These are phyloP conservation scores for Mycena indigotica DNA, from an alignment of 768 basidiomycete species.

Conservation along the genomic window DNA sequence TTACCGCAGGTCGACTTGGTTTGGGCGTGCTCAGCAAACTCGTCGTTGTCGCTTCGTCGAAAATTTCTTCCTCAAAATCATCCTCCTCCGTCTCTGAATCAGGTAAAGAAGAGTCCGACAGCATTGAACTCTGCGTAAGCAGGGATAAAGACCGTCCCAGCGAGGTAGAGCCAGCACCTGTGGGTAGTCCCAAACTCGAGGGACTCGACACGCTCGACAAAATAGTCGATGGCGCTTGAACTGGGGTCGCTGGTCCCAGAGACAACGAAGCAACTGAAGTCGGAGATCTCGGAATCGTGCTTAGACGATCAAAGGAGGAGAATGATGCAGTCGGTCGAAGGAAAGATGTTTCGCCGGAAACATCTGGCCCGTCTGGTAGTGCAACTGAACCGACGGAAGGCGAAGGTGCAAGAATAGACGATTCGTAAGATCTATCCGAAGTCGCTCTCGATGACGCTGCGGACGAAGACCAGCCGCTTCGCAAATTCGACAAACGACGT, in stretches of 20 bases:
- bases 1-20: constrained; percentile 30
- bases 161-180: constrained; percentile 11
- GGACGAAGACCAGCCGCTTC: constrained; percentile 46
- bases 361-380: constrained; percentile 63
- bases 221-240: constrained; percentile 1
- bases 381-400: constrained; percentile 57
- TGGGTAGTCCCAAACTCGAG: constrained; percentile 10
- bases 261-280: constrained; percentile 33
- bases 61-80: constrained; percentile 2
- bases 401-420: constrained; percentile 72
- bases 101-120: constrained; percentile 13
- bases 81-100: constrained; percentile 15
- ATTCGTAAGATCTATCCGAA: constrained; percentile 74
- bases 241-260: constrained; percentile 30
- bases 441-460: constrained; percentile 33
- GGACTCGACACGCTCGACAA: constrained; percentile 22
- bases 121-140: constrained; percentile 16
- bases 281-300: constrained; percentile 46
- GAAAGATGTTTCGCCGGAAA: constrained; percentile 74
- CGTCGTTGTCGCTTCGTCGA: too few species aligned
- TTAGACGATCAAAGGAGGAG: constrained; percentile 46
- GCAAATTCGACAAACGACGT: constrained; percentile 29
- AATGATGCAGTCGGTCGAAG: constrained; percentile 57
- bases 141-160: constrained; percentile 17
- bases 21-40: constrained; percentile 22